A percentile compares a stretch with the other conserved stretches of the same genome.
phyloP scores from a whole-genome alignment of 495 filamentous ascomycete species.

The Aspergillus carlsbadensis region DNA sequence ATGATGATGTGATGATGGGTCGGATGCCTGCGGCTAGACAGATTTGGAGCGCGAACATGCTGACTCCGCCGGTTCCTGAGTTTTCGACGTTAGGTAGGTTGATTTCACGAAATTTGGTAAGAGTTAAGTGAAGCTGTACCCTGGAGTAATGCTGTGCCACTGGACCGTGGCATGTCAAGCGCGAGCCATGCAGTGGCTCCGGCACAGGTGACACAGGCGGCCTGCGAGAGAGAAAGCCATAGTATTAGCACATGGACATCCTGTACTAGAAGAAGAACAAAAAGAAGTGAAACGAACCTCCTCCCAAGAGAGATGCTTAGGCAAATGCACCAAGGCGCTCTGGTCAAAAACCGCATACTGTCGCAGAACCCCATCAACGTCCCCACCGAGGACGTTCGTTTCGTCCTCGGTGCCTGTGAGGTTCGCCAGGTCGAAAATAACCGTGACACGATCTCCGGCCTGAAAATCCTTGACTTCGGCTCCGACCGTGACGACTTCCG shows the following conservation, averaged over 20 bases:
- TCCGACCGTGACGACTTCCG: conserved; percentile 35
- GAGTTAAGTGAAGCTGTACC: background rate
- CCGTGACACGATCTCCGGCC: conserved; percentile 31
- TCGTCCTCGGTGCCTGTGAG: conserved; percentile 1
- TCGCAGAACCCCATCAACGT: background rate
- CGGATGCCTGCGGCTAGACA: background rate
- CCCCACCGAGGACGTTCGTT: too few species aligned
- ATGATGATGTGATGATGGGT: conserved; percentile 13
- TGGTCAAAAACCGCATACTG: background rate
- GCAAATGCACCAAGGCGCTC: background rate
- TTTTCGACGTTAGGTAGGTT: background rate
- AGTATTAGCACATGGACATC: too few species aligned
- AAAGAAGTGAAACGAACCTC: background rate
- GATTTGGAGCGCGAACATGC: background rate
- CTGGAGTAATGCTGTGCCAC: background rate
- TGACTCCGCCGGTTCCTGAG: background rate
- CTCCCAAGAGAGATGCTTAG: background rate
- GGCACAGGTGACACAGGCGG: background rate
- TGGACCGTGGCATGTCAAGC: background rate
- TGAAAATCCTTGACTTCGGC: conserved; percentile 25
- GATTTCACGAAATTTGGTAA: background rate
- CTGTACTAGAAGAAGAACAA: too few species aligned
- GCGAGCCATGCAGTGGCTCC: background rate
- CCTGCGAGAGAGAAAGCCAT: background rate
- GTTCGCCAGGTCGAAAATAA: conserved; percentile 26